Evolutionary conservation across 2,329 filamentous ascomycete genomes (phyloP).

Genomic region (Pseudogymnoascus sp.): DNA sequence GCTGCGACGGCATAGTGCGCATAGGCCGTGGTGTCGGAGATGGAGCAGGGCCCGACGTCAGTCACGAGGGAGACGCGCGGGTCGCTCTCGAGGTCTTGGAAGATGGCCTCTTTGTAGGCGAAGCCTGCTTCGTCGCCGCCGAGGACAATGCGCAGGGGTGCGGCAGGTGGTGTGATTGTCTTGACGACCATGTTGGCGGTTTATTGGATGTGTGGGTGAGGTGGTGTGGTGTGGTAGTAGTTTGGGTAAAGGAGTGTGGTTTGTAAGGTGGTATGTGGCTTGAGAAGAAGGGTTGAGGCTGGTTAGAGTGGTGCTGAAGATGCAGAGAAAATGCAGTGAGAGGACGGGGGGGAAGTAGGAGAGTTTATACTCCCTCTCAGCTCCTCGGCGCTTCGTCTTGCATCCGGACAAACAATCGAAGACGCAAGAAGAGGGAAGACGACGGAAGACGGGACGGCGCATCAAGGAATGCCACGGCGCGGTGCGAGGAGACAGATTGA

Average conservation of each 20-base stretch:
- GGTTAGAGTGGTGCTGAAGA: not conserved
- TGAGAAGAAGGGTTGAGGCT: not conserved
- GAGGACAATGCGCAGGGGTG: constrained; percentile 48
- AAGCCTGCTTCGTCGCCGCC: constrained; percentile 55
- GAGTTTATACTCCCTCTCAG: not conserved
- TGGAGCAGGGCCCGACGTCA: constrained; percentile 61
- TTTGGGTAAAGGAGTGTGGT: not conserved
- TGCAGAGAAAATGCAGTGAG: not conserved
- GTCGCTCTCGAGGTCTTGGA: constrained; percentile 60
- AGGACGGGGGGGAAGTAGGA: not conserved
- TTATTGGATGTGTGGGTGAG: not conserved
- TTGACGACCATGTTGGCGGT: not conserved
- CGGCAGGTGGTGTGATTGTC: not conserved
- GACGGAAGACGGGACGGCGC: not conserved
- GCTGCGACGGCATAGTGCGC: constrained; percentile 70
- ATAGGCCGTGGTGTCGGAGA: constrained; percentile 70
- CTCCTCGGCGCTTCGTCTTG: not conserved
- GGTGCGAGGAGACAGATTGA: not conserved
- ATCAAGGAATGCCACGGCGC: not conserved
- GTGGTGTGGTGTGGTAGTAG: not conserved
- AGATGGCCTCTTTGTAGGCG: constrained; percentile 70
- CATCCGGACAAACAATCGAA: not conserved
- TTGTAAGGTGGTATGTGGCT: not conserved
- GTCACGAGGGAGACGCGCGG: constrained; percentile 57
- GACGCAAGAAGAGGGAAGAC: not conserved